A percentile compares a stretch with the other conserved stretches of the same genome.
phyloP scores from a whole-genome alignment of 495 filamentous ascomycete species.

The Rhizodiscina lignyota region DNA sequence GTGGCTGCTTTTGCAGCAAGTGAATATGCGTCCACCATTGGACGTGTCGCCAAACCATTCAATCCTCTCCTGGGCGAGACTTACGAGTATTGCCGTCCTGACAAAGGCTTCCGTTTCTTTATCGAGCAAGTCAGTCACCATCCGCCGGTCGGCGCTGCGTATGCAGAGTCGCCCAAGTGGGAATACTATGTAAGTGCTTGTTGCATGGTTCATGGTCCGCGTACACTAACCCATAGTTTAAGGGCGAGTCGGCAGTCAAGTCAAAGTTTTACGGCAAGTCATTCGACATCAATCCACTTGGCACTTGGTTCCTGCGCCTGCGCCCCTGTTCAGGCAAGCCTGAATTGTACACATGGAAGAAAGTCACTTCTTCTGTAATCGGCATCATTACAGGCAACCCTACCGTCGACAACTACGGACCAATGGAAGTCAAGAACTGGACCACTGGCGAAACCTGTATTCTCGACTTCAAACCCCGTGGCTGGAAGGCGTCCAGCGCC shows the following conservation, averaged over 20 bases:
- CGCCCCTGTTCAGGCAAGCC: constrained; percentile 64
- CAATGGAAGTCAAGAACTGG: constrained; percentile 95
- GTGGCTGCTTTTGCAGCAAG: constrained; percentile 89
- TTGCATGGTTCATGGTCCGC: too few relatives aligned
- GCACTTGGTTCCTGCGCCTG: constrained; percentile 90
- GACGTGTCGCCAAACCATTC: constrained; percentile 93
- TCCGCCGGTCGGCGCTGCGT: constrained; percentile 85
- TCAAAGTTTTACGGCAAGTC: constrained; percentile 96
- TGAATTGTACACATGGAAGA: constrained; percentile 97
- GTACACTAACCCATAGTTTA: too few relatives aligned
- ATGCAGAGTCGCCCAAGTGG: constrained; percentile 86
- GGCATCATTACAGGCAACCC: constrained; percentile 96
- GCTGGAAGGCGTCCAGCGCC: constrained; percentile 84
- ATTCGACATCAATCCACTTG: constrained; percentile 90
- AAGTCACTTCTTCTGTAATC: constrained; percentile 92
- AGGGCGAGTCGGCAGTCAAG: constrained; percentile 88
- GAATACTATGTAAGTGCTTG: constrained; percentile 59
- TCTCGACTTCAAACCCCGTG: constrained; percentile 90
- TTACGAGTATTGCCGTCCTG: constrained; percentile 87
- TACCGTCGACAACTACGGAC: constrained; percentile 94
- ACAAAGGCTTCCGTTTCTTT: constrained; percentile 95
- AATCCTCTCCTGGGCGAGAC: constrained; percentile 94
- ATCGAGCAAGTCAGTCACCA: constrained; percentile 98
- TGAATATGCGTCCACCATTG: constrained; percentile 93
- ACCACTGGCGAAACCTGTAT: constrained; percentile 79